These are phyloP conservation scores for Aspergillus japonicus DNA, from an alignment of 2,329 filamentous ascomycete species.

Conservation along the genomic window DNA sequence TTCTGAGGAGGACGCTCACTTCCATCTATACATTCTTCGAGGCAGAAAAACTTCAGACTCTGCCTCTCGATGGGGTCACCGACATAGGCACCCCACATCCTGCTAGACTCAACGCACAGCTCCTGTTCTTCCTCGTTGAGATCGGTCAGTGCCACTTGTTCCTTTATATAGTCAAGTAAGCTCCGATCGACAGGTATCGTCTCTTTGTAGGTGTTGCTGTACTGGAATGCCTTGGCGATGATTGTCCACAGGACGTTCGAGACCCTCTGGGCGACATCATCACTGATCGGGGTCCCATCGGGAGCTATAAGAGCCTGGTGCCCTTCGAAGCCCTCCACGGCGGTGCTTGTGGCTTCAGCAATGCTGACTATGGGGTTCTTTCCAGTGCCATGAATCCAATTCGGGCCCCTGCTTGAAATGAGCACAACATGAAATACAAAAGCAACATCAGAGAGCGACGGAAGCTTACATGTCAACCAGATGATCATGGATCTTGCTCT, in stretches of 20 bases:
- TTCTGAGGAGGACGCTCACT: slow-evolving; percentile 35
- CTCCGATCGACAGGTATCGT: slow-evolving; percentile 54
- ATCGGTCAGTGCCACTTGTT: slow-evolving; percentile 46
- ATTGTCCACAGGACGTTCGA: slow-evolving; percentile 56
- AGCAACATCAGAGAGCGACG: background rate
- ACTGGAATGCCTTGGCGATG: slow-evolving; percentile 59
- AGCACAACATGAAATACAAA: slow-evolving; percentile 7
- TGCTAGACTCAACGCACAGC: slow-evolving; percentile 54
- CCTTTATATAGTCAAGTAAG: slow-evolving; percentile 57
- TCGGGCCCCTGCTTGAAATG: slow-evolving; percentile 52
- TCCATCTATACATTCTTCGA: slow-evolving; percentile 66
- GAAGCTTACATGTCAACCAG: slow-evolving; percentile 56
- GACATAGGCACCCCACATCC: slow-evolving; percentile 65
- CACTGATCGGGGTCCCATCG: slow-evolving; percentile 44
- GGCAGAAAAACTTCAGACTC: slow-evolving; percentile 63
- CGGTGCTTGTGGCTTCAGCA: slow-evolving; percentile 53
- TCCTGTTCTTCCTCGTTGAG: slow-evolving; percentile 44
- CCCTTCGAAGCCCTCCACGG: slow-evolving; percentile 54
- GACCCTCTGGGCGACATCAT: slow-evolving; percentile 32
- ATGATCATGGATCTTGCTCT: slow-evolving; percentile 49
- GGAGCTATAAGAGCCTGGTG: slow-evolving; percentile 49
- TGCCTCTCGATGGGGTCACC: slow-evolving; percentile 60
- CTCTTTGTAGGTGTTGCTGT: slow-evolving; percentile 54
- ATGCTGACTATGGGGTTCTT: slow-evolving; percentile 60
- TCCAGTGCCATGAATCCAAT: slow-evolving; percentile 64